phyloP scores from a whole-genome alignment of 148 eudicot species.

The Oxyria digyna region DNA sequence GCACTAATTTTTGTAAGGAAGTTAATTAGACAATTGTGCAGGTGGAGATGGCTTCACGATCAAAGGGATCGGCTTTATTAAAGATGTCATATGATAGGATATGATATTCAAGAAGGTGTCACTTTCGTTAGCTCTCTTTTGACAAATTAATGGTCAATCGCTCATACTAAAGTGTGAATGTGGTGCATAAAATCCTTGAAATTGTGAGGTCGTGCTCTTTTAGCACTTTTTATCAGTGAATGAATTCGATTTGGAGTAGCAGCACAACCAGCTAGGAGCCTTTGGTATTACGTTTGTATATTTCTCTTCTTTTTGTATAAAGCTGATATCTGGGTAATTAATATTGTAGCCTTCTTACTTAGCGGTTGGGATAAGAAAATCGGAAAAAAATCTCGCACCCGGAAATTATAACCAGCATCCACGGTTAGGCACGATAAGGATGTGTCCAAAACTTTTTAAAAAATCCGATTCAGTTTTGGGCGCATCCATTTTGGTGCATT shows the following conservation, averaged over 20 bases:
- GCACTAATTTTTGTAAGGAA: no score
- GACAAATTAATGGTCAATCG: not conserved
- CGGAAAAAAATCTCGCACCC: no score
- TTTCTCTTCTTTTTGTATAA: not conserved
- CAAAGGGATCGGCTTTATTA: slow-evolving; percentile 62
- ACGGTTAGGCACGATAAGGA: no score
- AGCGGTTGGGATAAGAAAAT: no score
- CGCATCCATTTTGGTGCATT: no score
- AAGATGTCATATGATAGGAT: not conserved
- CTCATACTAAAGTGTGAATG: not conserved
- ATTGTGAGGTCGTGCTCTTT: not conserved
- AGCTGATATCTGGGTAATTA: not conserved
- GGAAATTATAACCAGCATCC: no score
- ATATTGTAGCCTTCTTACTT: not conserved
- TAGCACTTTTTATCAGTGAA: not conserved
- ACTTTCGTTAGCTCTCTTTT: not conserved
- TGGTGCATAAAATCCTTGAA: not conserved
- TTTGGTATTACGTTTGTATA: slow-evolving; percentile 1
- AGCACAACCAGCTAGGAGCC: not conserved
- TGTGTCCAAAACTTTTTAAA: no score
- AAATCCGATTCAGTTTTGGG: no score
- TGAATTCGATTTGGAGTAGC: not conserved
- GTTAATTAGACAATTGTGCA: slow-evolving; percentile 11
- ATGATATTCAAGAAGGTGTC: not conserved
- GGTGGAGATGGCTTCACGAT: slow-evolving; percentile 88